These are phyloP conservation scores for Fusarium siculi DNA, from an alignment of 2,329 filamentous ascomycete species.

Conservation along the genomic window DNA sequence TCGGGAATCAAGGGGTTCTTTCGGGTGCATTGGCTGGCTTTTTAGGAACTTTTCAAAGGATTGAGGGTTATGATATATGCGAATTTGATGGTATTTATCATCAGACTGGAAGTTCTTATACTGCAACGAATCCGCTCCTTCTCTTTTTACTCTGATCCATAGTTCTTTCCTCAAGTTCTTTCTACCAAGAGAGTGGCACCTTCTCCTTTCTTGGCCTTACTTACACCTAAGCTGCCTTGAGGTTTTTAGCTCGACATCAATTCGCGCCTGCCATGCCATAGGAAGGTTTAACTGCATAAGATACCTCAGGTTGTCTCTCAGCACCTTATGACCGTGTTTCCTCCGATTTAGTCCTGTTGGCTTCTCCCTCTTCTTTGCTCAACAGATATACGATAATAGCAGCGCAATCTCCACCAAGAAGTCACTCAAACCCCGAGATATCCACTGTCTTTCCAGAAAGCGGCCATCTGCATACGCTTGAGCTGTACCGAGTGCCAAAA, in stretches of 20 bases:
- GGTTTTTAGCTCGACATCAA: neutral
- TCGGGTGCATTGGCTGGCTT: constrained; percentile 9
- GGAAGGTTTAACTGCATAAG: neutral
- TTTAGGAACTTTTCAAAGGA: constrained; percentile 8
- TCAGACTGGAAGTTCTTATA: constrained; percentile 20
- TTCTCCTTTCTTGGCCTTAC: neutral
- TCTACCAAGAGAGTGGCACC: neutral
- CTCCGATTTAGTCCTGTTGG: neutral
- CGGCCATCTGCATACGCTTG: constrained; percentile 21
- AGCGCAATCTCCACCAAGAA: constrained; percentile 23
- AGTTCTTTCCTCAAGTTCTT: neutral
- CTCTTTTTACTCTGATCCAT: neutral
- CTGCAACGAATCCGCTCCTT: constrained; percentile 9
- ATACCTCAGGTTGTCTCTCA: neutral
- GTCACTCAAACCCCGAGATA: constrained; percentile 8
- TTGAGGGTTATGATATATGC: constrained; percentile 31
- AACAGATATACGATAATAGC: constrained; percentile 11
- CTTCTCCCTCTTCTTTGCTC: neutral
- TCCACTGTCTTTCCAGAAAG: constrained; percentile 16
- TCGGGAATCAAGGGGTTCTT: constrained; percentile 32
- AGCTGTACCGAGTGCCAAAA: constrained; percentile 1
- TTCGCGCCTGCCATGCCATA: constrained; percentile 1
- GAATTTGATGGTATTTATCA: constrained; percentile 6
- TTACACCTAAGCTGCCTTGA: neutral
- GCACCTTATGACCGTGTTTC: neutral